Conservation (phyloP, 139 green algal species). For the Edaphochlamys debaryana region DNA sequence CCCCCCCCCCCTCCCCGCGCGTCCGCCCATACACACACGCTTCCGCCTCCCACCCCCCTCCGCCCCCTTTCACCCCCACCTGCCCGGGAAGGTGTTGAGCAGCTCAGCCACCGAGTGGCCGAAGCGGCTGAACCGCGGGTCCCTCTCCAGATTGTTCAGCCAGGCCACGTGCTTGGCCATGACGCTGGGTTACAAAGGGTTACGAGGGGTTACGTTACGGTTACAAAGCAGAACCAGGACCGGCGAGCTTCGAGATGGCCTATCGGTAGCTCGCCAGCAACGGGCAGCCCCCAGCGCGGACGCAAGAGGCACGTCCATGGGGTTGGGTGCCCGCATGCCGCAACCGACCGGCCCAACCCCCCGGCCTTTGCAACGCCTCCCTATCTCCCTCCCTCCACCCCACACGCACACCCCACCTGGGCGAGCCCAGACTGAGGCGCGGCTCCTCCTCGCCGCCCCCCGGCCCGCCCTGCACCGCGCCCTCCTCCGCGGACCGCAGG, state of each 20-base stretch:
- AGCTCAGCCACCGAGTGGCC: conserved; percentile 50
- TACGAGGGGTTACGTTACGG: too few relatives aligned
- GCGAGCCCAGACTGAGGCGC: conserved; percentile 45
- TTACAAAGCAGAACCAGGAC: too few relatives aligned
- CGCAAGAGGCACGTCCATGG: too few relatives aligned
- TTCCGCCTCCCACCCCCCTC: background rate
- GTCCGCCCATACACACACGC: background rate
- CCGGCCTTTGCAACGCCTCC: too few relatives aligned
- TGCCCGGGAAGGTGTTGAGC: conserved; percentile 70
- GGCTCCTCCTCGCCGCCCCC: conserved; percentile 4
- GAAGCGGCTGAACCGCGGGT: conserved; percentile 54
- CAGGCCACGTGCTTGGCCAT: conserved; percentile 60
- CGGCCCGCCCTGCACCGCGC: conserved; percentile 5
- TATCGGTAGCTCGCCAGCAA: too few relatives aligned
- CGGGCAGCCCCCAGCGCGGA: too few relatives aligned
- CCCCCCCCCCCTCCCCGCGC: background rate
- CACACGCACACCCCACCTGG: too few relatives aligned
- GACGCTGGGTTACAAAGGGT: too few relatives aligned
- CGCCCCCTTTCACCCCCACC: conserved; percentile 6
- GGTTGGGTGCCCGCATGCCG: too few relatives aligned
- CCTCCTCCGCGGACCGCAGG: conserved; percentile 30
- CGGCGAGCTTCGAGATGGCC: too few relatives aligned
- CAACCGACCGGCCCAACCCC: too few relatives aligned
- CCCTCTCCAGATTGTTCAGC: conserved; percentile 90
- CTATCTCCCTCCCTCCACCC: too few relatives aligned